Evolutionary conservation across 257 asterid genomes (phyloP).

Genomic region (Solanum boliviense): DNA sequence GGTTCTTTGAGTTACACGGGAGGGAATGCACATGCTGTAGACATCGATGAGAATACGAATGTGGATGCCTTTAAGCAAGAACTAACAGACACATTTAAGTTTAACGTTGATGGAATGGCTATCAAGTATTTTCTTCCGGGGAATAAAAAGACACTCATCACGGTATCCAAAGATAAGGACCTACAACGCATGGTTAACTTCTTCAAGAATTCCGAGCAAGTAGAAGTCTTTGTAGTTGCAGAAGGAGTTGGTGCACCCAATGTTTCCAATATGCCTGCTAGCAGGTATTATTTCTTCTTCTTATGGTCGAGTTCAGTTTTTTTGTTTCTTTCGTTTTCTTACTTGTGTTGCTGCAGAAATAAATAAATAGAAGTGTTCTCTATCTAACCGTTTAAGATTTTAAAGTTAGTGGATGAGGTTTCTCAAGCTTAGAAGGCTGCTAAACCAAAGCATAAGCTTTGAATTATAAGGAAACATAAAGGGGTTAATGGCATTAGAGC

Average conservation of each 20-base stretch:
- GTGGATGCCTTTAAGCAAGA: slow-evolving; percentile 77
- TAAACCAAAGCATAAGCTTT: neutral
- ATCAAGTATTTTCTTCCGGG: slow-evolving; percentile 93
- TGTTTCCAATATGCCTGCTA: slow-evolving; percentile 57
- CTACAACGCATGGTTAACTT: slow-evolving; percentile 90
- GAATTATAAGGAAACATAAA: neutral
- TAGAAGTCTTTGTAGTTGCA: slow-evolving; percentile 67
- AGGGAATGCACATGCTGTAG: slow-evolving; percentile 92
- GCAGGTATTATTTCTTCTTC: slow-evolving; percentile 46
- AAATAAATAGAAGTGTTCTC: neutral
- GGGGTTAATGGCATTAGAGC: neutral
- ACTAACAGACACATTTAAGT: slow-evolving; percentile 75
- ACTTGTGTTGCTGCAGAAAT: neutral
- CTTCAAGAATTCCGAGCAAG: slow-evolving; percentile 87
- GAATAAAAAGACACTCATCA: slow-evolving; percentile 81
- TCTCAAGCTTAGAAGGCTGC: neutral
- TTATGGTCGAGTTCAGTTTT: neutral
- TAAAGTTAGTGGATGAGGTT: neutral
- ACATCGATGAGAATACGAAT: slow-evolving; percentile 61
- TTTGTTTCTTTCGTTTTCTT: neutral
- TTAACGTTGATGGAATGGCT: slow-evolving; percentile 40
- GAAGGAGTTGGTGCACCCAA: slow-evolving; percentile 60
- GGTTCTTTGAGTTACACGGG: slow-evolving; percentile 68
- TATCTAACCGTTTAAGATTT: neutral
- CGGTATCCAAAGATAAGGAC: slow-evolving; percentile 89